Base-by-base conservation (phyloP, 78 protist genomes). In the Dictyostelium firmibasis region DNA sequence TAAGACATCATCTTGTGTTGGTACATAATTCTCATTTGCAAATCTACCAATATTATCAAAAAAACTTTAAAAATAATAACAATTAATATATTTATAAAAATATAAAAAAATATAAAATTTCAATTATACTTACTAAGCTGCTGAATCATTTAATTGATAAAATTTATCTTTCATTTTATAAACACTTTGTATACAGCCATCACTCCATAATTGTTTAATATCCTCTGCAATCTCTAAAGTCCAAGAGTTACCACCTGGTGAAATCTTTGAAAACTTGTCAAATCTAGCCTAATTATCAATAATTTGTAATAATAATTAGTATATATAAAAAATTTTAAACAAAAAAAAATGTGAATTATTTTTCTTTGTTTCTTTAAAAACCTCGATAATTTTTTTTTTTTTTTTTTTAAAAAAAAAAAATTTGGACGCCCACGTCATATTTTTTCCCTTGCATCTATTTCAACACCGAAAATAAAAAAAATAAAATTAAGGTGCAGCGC, bases 1-100 rank as follows among this genome's bases (percentile, higher is more conserved):
- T n/a, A 95, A 64, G 29, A 95, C 97, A 91, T 95, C 97, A 60
- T 95, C 91, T 60, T 81, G 93, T 35, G 84, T 86, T 64, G 97
- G 97, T 88, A 95, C 62, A 95, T 95, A 95, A 62, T 76, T 74
- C 9, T 70, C 92, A 35, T 35, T 77, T 70, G 89, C 83, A 79
- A 95, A 89, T 57, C 97, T 64, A 25, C 50, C 18, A 18, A 95
- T 82, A 83, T 83, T 84, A 35, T 95, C 83, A 62, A 95, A 95
- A 76, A 85, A 95, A 35, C 97, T 94, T 38, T 38, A 44, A 7
- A 57, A 57, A 57, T 13, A 20, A 20, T 14, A 20, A 20, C 5
- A 20, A 14, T 57, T 57, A 13, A 57, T 57, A 5, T 20, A 20
- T 14, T 50, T 14, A 14, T 16, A 50, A 50, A 14, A 57, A 57